These are phyloP conservation scores for Cynara cardunculus DNA, from an alignment of 129 eudicot species.

Conservation along the genomic window DNA sequence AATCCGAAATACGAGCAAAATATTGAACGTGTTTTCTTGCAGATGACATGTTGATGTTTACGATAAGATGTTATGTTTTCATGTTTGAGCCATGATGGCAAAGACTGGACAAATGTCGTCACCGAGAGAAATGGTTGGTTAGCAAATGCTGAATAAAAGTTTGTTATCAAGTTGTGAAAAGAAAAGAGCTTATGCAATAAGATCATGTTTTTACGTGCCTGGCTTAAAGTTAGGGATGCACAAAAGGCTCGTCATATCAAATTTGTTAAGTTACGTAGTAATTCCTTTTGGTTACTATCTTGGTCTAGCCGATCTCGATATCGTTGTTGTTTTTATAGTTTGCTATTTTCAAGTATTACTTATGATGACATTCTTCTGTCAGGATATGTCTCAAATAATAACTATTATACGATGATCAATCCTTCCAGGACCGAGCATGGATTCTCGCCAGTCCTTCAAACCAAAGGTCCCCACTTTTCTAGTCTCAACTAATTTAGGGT, in stretches of 20 bases:
- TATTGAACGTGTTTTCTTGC: neutral
- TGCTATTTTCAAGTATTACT: neutral
- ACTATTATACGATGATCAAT: neutral
- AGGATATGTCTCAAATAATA: neutral
- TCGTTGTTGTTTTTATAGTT: neutral
- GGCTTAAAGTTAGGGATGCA: neutral
- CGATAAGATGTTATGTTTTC: neutral
- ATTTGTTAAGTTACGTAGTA: neutral
- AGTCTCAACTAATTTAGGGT: neutral
- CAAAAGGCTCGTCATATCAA: neutral
- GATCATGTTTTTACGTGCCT: neutral
- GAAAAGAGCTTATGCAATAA: neutral
- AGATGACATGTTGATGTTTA: neutral
- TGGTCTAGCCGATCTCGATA: neutral
- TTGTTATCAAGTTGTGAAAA: neutral
- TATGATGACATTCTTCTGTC: neutral
- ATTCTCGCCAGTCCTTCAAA: neutral
- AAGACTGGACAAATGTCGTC: neutral
- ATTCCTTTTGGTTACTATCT: neutral
- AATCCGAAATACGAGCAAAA: neutral
- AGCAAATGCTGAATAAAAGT: neutral
- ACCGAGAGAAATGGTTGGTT: neutral
- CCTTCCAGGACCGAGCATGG: neutral
- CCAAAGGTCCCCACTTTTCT: neutral
- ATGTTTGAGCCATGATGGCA: neutral